Evolutionary conservation across 73 alveolate genomes (phyloP), one percentile per base, ranked within the genome.

Genomic region (Breviolum minutum): DNA sequence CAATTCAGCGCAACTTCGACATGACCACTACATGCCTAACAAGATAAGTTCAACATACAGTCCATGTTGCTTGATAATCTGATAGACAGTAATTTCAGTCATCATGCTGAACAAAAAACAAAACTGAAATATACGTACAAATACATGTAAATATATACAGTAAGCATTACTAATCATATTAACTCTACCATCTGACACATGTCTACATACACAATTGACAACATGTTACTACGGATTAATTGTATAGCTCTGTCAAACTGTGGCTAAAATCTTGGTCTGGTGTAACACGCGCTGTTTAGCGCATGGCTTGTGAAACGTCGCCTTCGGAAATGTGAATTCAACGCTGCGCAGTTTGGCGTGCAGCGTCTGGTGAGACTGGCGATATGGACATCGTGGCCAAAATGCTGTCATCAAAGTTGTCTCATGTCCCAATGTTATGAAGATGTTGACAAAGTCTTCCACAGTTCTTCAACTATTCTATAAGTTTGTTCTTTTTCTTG

Each of bases 321-420:
- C 62, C 22, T 40, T 40, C 40, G 32, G 88, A 80, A 80, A 80
- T 66, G 68, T 80, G 88, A 80, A 80, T 80, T 80, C 88, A 80
- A 66, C 88, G 88, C 88, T 80, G 32, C 88, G 88, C 88, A 80
- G 68, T 27, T 80, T 63, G 54, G 32, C 88, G 88, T 80, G 88
- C 88, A 80, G 88, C 88, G 88, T 32, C 68, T 77, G 86, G 88
- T 40, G 88, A 80, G 32, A 80, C 68, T 40, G 54, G 54, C 54
- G 54, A 40, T 40, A 40, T 40, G 54, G 54, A 40, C 54, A 40
- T 40, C 54, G 54, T 40, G 54, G 54, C 54, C 54, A 40, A 40
- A 40, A 40, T 40, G 54, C 54, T 40, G 54, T 40, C 54, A 40
- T 40, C 54, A 40, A 40, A 40, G 54, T 40, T 40, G 54, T 40